Base-by-base conservation (phyloP, 768 basidiomycete genomes). In the Termitomyces sp. region DNA sequence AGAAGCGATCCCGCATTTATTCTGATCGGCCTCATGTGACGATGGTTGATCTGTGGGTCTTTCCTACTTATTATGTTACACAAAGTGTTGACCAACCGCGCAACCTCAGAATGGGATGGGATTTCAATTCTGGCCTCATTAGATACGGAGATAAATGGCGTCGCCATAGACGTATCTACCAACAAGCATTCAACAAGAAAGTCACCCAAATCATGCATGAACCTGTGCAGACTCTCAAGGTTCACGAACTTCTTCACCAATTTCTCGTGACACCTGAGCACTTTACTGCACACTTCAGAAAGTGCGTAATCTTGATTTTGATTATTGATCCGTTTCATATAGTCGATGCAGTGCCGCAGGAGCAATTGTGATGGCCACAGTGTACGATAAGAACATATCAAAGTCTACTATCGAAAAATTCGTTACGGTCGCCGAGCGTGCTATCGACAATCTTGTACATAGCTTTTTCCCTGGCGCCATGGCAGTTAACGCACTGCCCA, bases 31-130 rank as follows among this genome's bases (percentile, higher is more conserved):
- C n/a, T 7, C 24, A 45, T 9, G 12, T 67, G 16, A 60, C 64
- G 2, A 65, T 70, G 59, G 38, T 67, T 9, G 64, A 69, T 20
- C n/a, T 70, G 71, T 70, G 42, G 12, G 63, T 46, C 18, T 28
- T 32, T 28, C 28, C 38, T 1, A 54, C 8, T 60, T 63, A 4
- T 15, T 57, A 3, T 63, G 3, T 15, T 57, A 3, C 20, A 3
- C n/a, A 7, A 49, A 1, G 4, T n/a, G 12, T 46, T 13, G 15
- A 32, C 9, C 35, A 16, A 28, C 28, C 28, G 28, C 15, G 13
- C 6, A 7, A 16, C 6, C 24, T 54, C n/a, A 78, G 75, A 24
- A 72, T 73, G 67, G 75, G 71, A 7, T 77, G 70, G 73, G 65
- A 71, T 24, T 74, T 72, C 56, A 70, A 68, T 60, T 24, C 70